Percentiles rank a stretch among this genome's conserved stretches.
Evolutionary conservation across 164 flowering plant genomes (phyloP).

Genomic region (Warburgia ugandensis): DNA sequence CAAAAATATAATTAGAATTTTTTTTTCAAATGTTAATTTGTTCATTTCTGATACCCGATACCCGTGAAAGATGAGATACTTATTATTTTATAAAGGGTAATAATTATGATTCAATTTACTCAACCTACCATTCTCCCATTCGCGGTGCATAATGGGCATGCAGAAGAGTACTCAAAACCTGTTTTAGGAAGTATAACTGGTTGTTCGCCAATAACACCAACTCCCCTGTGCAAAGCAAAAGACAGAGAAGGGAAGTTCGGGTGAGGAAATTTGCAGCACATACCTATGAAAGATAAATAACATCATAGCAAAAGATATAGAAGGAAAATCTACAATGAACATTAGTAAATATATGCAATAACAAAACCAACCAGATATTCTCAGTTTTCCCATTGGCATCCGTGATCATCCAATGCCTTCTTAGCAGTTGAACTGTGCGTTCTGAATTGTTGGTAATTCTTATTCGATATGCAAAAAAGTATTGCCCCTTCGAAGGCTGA

Average conservation of each 20-base stretch:
- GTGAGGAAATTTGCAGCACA: not conserved
- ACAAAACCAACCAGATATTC: slow-evolving; percentile 53
- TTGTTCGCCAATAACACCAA: slow-evolving; percentile 95
- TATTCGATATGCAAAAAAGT: slow-evolving; percentile 85
- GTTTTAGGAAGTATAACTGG: slow-evolving; percentile 88
- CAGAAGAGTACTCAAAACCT: slow-evolving; percentile 92
- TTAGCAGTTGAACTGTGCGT: slow-evolving; percentile 88
- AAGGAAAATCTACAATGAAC: not conserved
- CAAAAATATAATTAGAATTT: too few species aligned
- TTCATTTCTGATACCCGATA: too few species aligned
- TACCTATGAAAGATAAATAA: not conserved
- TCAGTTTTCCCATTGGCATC: slow-evolving; percentile 81
- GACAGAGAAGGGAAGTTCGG: not conserved
- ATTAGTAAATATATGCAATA: not conserved
- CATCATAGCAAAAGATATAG: not conserved
- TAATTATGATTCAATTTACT: too few species aligned
- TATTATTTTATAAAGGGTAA: too few species aligned
- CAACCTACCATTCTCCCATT: slow-evolving; percentile 83
- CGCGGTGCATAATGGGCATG: slow-evolving; percentile 82
- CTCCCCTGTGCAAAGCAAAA: slow-evolving; percentile 54
- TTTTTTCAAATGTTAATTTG: too few species aligned
- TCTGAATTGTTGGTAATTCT: slow-evolving; percentile 86
- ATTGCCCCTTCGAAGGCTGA: slow-evolving; percentile 74
- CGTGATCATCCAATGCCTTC: slow-evolving; percentile 92
- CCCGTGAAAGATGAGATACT: too few species aligned